These are phyloP conservation scores for Rhodamnia argentea DNA, from an alignment of 345 rosid genomes.

Conservation along the genomic window DNA sequence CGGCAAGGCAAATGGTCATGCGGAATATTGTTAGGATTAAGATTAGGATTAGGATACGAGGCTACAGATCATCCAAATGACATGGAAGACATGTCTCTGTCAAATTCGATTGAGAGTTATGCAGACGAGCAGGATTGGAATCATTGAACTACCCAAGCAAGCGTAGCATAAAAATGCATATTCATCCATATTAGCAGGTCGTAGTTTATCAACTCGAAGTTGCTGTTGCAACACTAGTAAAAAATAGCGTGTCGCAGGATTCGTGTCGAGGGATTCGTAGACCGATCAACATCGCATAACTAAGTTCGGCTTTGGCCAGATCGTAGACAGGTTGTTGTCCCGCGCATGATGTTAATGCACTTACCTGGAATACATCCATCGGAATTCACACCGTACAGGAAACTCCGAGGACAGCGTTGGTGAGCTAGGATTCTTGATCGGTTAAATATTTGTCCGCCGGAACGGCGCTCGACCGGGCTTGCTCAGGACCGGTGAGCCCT, in stretches of 20 bases:
- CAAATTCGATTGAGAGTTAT: background rate
- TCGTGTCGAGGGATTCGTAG: background rate
- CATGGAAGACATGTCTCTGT: background rate
- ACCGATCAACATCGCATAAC: background rate
- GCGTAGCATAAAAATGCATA: background rate
- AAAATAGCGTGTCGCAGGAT: background rate
- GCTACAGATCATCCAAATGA: background rate
- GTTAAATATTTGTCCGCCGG: background rate
- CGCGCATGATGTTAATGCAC: background rate
- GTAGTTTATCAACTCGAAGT: background rate
- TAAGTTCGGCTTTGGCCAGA: background rate
- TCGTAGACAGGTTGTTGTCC: background rate
- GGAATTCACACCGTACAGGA: fast-evolving
- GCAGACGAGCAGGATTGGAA: background rate
- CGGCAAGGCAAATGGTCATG: background rate
- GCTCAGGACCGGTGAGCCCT: background rate
- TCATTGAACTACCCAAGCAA: background rate
- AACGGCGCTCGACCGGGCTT: background rate
- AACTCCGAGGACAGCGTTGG: background rate
- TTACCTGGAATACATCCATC: background rate
- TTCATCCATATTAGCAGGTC: background rate
- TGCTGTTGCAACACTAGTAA: background rate
- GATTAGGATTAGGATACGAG: background rate
- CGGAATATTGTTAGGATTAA: background rate
- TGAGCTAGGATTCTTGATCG: background rate